Percentiles rank a stretch among this genome's conserved stretches.
These are phyloP conservation scores for Penicillium steckii DNA, from an alignment of 495 filamentous ascomycete species.

Conservation along the genomic window DNA sequence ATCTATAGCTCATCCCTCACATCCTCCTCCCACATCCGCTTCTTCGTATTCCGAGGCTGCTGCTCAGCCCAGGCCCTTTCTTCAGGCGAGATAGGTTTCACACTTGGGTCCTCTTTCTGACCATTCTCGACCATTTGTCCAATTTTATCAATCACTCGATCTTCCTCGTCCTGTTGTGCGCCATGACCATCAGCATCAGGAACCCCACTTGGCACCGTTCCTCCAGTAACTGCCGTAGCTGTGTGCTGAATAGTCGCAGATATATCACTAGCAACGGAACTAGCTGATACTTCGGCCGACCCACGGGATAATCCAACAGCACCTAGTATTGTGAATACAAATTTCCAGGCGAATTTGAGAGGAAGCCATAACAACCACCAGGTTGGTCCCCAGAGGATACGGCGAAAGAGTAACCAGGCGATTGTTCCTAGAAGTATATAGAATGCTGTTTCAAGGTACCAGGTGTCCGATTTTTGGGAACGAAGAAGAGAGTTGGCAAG, in stretches of 20 bases:
- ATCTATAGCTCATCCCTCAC: slow-evolving; percentile 56
- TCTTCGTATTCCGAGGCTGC: slow-evolving; percentile 67
- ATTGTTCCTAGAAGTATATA: slow-evolving; percentile 76
- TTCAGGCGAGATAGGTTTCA: slow-evolving; percentile 35
- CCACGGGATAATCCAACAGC: slow-evolving; percentile 35
- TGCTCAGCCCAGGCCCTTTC: slow-evolving; percentile 47
- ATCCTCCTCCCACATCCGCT: slow-evolving; percentile 76
- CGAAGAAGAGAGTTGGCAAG: slow-evolving; percentile 77
- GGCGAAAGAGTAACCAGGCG: slow-evolving; percentile 78
- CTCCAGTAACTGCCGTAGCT: slow-evolving; percentile 17
- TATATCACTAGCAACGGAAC: slow-evolving; percentile 8
- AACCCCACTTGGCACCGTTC: slow-evolving; percentile 11
- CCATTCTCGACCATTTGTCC: slow-evolving; percentile 53
- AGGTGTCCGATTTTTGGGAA: slow-evolving; percentile 91
- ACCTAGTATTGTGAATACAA: slow-evolving; percentile 44
- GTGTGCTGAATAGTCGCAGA: slow-evolving; percentile 15
- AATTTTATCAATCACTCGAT: slow-evolving; percentile 53
- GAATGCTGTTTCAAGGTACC: slow-evolving; percentile 90
- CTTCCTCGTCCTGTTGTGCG: slow-evolving; percentile 21
- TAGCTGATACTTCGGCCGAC: slow-evolving; percentile 25
- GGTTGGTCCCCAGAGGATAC: slow-evolving; percentile 82
- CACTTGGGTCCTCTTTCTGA: slow-evolving; percentile 30
- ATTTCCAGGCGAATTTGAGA: slow-evolving; percentile 56
- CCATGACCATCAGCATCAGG: slow-evolving; percentile 27
- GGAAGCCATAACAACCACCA: slow-evolving; percentile 89